Percentiles rank a stretch among this genome's conserved stretches.
Evolutionary conservation across 2,329 filamentous ascomycete species (phyloP).

Genomic region (Monilinia aucupariae): DNA sequence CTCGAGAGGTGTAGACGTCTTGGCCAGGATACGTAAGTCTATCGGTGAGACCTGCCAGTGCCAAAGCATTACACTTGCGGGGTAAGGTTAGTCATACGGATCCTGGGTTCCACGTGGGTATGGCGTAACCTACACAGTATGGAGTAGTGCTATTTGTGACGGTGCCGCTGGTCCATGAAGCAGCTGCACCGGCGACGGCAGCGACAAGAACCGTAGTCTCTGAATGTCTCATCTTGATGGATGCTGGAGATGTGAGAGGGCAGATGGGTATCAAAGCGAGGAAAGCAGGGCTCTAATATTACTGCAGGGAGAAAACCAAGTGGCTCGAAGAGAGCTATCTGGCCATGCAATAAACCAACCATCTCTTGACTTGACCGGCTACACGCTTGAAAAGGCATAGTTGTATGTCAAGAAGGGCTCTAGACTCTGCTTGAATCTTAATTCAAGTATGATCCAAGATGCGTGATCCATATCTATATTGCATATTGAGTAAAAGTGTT

Average conservation of each 20-base stretch:
- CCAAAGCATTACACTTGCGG: background rate
- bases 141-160: background rate
- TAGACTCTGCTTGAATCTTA: no score
- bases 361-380: no score
- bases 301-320: no score
- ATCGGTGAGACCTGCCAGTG: background rate
- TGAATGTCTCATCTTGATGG: background rate
- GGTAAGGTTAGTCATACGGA: background rate
- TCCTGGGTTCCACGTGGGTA: background rate
- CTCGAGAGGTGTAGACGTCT: background rate
- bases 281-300: background rate
- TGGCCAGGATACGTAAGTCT: slow-evolving; percentile 1
- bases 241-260: background rate
- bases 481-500: no score
- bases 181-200: background rate
- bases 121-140: background rate
- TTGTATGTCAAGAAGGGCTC: no score
- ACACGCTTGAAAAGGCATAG: no score
- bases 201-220: background rate
- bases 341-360: no score
- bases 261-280: background rate
- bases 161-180: background rate
- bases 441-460: no score
- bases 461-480: no score
- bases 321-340: no score